Evolutionary conservation across 805 yeast species (phyloP).

Genomic region (Myxozyma geophila): DNA sequence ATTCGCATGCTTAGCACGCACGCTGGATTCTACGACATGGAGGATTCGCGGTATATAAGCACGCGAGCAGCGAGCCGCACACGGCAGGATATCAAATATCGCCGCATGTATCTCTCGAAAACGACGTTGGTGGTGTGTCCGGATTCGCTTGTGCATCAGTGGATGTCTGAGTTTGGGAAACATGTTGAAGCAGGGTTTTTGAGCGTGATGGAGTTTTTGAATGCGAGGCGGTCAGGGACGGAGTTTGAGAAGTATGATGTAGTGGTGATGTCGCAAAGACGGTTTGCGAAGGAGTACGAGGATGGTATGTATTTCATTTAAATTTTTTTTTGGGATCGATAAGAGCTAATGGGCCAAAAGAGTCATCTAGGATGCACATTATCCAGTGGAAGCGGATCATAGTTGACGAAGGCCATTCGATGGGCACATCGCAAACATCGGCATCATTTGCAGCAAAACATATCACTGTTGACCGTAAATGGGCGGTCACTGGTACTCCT

Average conservation of each 20-base stretch:
- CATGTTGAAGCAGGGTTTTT: conserved; percentile 54
- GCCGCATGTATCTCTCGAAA: conserved; percentile 52
- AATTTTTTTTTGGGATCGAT: no score
- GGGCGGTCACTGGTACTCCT: conserved; percentile 81
- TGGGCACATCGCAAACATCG: conserved; percentile 58
- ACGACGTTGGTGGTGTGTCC: conserved; percentile 68
- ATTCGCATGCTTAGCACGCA: conserved; percentile 44
- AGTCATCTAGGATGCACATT: conserved; percentile 47
- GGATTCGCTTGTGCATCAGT: conserved; percentile 67
- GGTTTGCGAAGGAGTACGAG: conserved; percentile 50
- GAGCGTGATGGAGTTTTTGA: conserved; percentile 40
- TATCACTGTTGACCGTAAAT: conserved; percentile 61
- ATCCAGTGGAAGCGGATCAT: conserved; percentile 71
- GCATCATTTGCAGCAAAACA: conserved; percentile 55
- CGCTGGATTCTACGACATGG: conserved; percentile 55
- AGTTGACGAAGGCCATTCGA: conserved; percentile 76
- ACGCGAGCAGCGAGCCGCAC: conserved; percentile 37
- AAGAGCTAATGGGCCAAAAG: conserved; percentile 18
- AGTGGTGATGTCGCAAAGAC: conserved; percentile 55
- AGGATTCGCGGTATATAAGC: conserved; percentile 30
- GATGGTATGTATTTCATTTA: conserved; percentile 9
- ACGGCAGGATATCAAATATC: conserved; percentile 23
- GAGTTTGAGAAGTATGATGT: conserved; percentile 55
- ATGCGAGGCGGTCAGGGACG: conserved; percentile 6
- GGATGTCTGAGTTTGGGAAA: conserved; percentile 62